A percentile compares a stretch with the other conserved stretches of the same genome.
Conservation (phyloP, 176 grass and related monocot species). For the Carex pumila region DNA sequence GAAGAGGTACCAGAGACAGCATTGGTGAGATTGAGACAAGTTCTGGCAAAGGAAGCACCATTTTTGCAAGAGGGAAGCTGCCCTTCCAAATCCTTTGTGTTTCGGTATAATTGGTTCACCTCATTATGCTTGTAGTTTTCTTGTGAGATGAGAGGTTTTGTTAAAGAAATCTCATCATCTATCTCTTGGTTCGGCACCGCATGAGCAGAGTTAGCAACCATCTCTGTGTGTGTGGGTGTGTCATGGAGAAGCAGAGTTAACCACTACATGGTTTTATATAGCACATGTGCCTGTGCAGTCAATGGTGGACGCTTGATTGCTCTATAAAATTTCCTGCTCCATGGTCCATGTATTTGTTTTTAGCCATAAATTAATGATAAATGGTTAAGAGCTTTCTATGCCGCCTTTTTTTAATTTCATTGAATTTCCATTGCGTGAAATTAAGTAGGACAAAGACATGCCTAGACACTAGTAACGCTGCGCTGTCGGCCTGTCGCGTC, state of each 20-base stretch:
- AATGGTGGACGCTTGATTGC: not conserved
- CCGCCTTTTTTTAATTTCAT: too few species aligned
- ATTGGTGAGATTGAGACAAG: constrained; percentile 57
- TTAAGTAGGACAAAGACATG: too few species aligned
- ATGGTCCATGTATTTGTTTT: too few species aligned
- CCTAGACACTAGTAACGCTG: too few species aligned
- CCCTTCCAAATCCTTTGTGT: constrained; percentile 18
- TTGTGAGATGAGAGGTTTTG: constrained; percentile 19
- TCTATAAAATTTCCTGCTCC: not conserved
- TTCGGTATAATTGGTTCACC: not conserved
- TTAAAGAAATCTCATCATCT: not conserved
- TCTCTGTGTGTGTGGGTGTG: not conserved
- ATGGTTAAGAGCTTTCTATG: not conserved
- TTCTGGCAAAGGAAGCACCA: constrained; percentile 38
- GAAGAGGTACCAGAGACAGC: constrained; percentile 34
- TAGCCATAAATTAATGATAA: too few species aligned
- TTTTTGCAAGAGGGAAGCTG: constrained; percentile 9
- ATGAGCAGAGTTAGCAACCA: not conserved
- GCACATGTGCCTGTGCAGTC: not conserved
- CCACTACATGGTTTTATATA: not conserved
- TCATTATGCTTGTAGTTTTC: not conserved
- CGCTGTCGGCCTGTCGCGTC: too few species aligned
- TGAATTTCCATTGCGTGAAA: too few species aligned
- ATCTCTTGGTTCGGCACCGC: not conserved
- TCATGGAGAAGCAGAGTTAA: not conserved